These are phyloP conservation scores for Tremella mesenterica DNA, from an alignment of 768 basidiomycete species.

Conservation along the genomic window DNA sequence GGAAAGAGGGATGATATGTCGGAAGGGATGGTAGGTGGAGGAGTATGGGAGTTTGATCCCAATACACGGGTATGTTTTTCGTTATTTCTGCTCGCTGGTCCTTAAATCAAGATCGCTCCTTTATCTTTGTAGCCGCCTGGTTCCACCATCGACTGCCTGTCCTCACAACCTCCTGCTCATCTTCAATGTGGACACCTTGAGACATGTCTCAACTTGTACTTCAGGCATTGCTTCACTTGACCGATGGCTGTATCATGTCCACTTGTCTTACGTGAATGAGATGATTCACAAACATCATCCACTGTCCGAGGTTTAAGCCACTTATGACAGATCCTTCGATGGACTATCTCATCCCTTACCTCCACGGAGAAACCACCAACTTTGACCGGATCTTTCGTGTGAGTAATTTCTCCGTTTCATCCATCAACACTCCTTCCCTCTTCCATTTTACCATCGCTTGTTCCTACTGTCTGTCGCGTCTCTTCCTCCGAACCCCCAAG, in stretches of 20 bases:
- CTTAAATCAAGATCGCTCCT: conserved; percentile 1
- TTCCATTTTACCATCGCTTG: neutral
- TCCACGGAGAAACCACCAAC: conserved; percentile 59
- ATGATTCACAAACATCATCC: too few relatives aligned
- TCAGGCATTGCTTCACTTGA: too few relatives aligned
- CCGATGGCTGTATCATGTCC: neutral
- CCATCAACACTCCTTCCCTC: conserved; percentile 50
- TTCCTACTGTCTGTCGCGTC: neutral
- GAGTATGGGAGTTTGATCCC: conserved; percentile 75
- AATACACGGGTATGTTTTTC: conserved; percentile 52
- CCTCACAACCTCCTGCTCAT: too few relatives aligned
- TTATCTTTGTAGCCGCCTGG: too few relatives aligned
- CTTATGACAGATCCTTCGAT: conserved; percentile 57
- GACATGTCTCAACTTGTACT: too few relatives aligned
- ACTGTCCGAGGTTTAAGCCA: too few relatives aligned
- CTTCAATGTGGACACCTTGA: too few relatives aligned
- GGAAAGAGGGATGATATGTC: conserved; percentile 10
- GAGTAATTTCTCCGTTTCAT: too few relatives aligned
- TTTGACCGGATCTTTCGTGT: conserved; percentile 67
- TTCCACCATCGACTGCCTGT: too few relatives aligned
- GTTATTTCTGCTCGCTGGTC: neutral
- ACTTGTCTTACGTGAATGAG: neutral
- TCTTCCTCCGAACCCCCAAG: too few relatives aligned
- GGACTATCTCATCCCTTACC: conserved; percentile 64
- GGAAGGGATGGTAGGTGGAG: conserved; percentile 46